These are phyloP conservation scores for Mortierella antarctica DNA, from an alignment of 192 early-diverging fungal genomes.

Conservation along the genomic window DNA sequence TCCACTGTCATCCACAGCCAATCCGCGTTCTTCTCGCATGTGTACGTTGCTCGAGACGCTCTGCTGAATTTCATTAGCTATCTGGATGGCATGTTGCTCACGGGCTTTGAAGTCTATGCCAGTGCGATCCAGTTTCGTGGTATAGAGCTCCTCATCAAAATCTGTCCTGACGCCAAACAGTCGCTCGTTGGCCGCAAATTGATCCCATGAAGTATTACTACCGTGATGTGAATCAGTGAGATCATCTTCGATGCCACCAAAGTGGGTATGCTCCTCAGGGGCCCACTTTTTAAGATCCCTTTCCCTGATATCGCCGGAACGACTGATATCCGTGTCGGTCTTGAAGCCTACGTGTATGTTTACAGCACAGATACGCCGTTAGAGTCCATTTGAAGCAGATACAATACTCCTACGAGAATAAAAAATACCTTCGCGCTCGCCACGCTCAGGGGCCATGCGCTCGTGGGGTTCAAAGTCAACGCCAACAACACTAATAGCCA, in stretches of 20 bases:
- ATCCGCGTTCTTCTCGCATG: conserved; percentile 90
- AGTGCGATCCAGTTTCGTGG: conserved; percentile 88
- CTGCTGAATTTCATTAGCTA: conserved; percentile 92
- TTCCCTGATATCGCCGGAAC: conserved; percentile 70
- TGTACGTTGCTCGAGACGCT: conserved; percentile 80
- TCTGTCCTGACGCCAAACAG: conserved; percentile 96
- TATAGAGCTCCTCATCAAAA: conserved; percentile 97
- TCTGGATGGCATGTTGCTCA: conserved; percentile 86
- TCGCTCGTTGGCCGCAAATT: conserved; percentile 93
- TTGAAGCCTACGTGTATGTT: conserved; percentile 68
- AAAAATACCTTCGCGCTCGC: conserved; percentile 63
- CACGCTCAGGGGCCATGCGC: conserved; percentile 45
- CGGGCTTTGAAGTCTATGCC: conserved; percentile 86
- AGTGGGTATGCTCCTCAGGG: conserved; percentile 67
- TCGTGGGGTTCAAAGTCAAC: conserved; percentile 67
- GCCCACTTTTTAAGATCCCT: conserved; percentile 91
- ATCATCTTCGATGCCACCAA: conserved; percentile 56
- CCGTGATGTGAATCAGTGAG: conserved; percentile 21
- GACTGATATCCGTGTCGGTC: conserved; percentile 92
- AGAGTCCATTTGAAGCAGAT: neutral
- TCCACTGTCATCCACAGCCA: conserved; percentile 65
- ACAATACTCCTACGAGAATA: neutral
- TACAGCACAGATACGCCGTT: too few species aligned
- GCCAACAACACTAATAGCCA: conserved; percentile 61
- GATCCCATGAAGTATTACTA: conserved; percentile 83